These are phyloP conservation scores for Sclerotiophoma versabilis DNA, from an alignment of 2,329 filamentous ascomycete genomes.

Conservation along the genomic window DNA sequence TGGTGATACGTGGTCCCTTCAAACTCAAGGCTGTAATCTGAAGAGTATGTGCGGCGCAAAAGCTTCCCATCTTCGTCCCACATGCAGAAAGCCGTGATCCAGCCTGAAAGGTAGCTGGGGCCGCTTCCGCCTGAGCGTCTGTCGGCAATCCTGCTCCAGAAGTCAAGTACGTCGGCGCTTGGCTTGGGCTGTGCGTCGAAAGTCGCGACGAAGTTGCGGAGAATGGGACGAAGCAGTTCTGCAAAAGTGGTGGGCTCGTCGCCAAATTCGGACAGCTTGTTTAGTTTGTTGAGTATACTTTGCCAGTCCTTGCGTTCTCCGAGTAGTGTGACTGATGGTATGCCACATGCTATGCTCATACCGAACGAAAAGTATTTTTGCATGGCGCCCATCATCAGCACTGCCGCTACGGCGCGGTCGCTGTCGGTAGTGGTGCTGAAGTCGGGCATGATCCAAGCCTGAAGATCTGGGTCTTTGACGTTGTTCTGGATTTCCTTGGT, in stretches of 20 bases:
- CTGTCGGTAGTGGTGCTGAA: slow-evolving; percentile 28
- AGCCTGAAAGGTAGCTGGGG: slow-evolving; percentile 19
- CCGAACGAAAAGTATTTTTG: slow-evolving; percentile 27
- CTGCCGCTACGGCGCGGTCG: slow-evolving; percentile 19
- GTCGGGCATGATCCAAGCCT: slow-evolving; percentile 27
- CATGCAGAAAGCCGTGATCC: slow-evolving; percentile 30
- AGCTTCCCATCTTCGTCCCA: slow-evolving; percentile 22
- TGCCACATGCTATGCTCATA: slow-evolving; percentile 9
- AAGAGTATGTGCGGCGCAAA: neutral
- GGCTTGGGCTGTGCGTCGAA: slow-evolving; percentile 17
- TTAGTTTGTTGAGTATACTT: slow-evolving; percentile 21
- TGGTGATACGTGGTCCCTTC: slow-evolving; percentile 13
- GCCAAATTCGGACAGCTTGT: slow-evolving; percentile 20
- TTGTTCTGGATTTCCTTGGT: slow-evolving; percentile 17
- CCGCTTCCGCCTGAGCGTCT: neutral
- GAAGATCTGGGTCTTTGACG: slow-evolving; percentile 15
- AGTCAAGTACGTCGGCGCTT: slow-evolving; percentile 5
- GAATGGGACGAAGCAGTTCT: slow-evolving; percentile 15
- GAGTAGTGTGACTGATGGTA: slow-evolving; percentile 30
- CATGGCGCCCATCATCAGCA: slow-evolving; percentile 29
- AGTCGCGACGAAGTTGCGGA: slow-evolving; percentile 20
- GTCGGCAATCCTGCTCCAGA: slow-evolving; percentile 23
- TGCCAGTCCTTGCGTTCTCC: slow-evolving; percentile 27
- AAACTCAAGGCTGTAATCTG: neutral
- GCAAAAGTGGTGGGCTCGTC: slow-evolving; percentile 17